Evolutionary conservation across 78 protist species (phyloP).

Genomic region (Neovahlkampfia damariscottae): DNA sequence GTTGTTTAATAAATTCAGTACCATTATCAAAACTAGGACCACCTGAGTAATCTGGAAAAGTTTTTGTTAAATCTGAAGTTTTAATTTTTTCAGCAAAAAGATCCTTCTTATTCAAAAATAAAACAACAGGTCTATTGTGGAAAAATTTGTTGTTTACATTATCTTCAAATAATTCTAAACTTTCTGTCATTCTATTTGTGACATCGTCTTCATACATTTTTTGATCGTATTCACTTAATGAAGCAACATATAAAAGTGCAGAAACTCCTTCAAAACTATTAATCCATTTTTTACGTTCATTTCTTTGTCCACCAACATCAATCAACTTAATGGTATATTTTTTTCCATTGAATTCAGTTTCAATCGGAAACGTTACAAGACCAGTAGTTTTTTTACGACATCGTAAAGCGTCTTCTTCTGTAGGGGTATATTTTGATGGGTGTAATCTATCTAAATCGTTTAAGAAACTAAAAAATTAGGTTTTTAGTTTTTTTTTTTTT

Average conservation of each 20-base stretch:
- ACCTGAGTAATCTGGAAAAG: conserved; percentile 48
- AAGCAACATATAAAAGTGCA: conserved; percentile 21
- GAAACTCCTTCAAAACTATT: conserved; percentile 53
- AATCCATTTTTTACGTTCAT: conserved; percentile 89
- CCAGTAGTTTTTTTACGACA: conserved; percentile 86
- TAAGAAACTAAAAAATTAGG: no score
- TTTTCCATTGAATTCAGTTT: conserved; percentile 46
- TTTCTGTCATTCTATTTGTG: conserved; percentile 57
- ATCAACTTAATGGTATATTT: conserved; percentile 54
- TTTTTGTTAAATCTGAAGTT: conserved; percentile 25
- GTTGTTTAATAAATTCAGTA: no score
- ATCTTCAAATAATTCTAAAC: conserved; percentile 45
- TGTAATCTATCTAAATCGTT: no score
- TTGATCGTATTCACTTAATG: conserved; percentile 61
- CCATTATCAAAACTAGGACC: no score
- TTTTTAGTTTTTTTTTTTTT: no score
- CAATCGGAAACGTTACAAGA: no score
- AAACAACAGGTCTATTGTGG: conserved; percentile 42
- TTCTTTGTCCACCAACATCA: conserved; percentile 91
- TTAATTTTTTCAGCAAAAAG: conserved; percentile 55
- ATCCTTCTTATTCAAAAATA: conserved; percentile 59
- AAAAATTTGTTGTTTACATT: conserved; percentile 49
- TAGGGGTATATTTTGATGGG: no score
- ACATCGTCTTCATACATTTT: conserved; percentile 43
- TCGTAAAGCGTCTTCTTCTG: conserved; percentile 74